Evolutionary conservation across 371 early-diverging fungal species (phyloP).

Genomic region (Mucor sp.): DNA sequence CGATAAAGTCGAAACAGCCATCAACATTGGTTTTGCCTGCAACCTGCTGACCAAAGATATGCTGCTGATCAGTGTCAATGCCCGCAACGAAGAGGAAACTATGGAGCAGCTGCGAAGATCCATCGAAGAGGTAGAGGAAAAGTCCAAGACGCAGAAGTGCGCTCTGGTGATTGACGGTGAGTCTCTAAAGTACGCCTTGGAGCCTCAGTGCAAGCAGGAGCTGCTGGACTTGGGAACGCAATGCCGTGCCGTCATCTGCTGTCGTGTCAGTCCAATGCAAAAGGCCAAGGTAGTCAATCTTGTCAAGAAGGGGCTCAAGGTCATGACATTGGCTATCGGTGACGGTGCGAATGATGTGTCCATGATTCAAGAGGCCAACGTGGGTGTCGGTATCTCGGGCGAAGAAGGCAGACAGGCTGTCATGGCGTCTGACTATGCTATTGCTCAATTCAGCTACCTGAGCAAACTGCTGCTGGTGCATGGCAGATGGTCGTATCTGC

Average conservation of each 20-base stretch:
- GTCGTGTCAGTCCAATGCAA: conserved; percentile 89
- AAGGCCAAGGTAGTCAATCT: conserved; percentile 82
- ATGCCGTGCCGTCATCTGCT: conserved; percentile 79
- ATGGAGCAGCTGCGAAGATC: conserved; percentile 56
- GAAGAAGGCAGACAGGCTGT: conserved; percentile 93
- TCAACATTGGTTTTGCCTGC: conserved; percentile 94
- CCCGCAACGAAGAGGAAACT: conserved; percentile 62
- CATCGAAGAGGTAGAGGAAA: conserved; percentile 33
- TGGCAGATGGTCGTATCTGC: conserved; percentile 84
- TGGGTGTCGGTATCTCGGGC: conserved; percentile 94
- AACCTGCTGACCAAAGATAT: conserved; percentile 69
- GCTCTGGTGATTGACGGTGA: conserved; percentile 94
- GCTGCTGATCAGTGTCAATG: conserved; percentile 73
- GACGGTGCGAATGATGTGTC: conserved; percentile 95
- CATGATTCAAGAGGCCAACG: conserved; percentile 92
- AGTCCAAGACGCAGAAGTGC: conserved; percentile 33
- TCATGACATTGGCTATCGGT: conserved; percentile 84
- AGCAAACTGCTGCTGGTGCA: conserved; percentile 78
- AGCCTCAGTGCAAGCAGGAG: conserved; percentile 51
- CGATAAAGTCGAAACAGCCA: conserved; percentile 98
- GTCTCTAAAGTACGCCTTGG: conserved; percentile 82
- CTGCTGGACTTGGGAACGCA: conserved; percentile 71
- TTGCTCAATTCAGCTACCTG: conserved; percentile 82
- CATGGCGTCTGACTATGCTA: conserved; percentile 88
- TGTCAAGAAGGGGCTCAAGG: conserved; percentile 60